phyloP scores from a whole-genome alignment of 306 rosid species.

The Cucumis cinereus region DNA sequence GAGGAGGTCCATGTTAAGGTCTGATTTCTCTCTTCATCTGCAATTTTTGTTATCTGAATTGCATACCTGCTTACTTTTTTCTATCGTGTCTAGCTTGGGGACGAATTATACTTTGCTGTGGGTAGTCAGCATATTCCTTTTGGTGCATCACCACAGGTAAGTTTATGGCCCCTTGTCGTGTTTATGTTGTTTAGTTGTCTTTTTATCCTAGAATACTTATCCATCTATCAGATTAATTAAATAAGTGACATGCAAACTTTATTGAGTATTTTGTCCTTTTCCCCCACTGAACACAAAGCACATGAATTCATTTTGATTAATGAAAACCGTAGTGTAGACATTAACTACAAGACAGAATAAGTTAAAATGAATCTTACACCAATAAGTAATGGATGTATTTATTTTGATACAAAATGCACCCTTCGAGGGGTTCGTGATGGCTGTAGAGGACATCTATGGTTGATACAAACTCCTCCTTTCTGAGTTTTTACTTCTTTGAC shows the following conservation, averaged over 20 bases:
- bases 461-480: neutral
- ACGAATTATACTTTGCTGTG: constrained; percentile 61
- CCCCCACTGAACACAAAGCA: neutral
- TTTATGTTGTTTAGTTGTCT: neutral
- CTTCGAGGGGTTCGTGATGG: neutral
- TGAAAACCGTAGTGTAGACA: neutral
- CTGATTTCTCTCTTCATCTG: constrained; percentile 19
- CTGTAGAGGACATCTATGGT: neutral
- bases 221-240: neutral
- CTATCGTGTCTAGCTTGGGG: constrained; percentile 60
- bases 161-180: constrained; percentile 15
- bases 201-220: neutral
- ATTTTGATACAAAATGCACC: neutral
- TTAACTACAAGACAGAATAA: neutral
- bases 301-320: neutral
- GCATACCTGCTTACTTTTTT: constrained; percentile 7
- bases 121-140: constrained; percentile 88
- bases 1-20: constrained; percentile 99
- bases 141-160: constrained; percentile 95
- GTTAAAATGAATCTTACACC: neutral
- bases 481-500: neutral
- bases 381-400: neutral
- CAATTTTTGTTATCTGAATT: neutral
- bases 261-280: neutral
- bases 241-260: neutral